Conservation (phyloP, 1,284 basidiomycete species). For the Phenoliferia sp. region DNA sequence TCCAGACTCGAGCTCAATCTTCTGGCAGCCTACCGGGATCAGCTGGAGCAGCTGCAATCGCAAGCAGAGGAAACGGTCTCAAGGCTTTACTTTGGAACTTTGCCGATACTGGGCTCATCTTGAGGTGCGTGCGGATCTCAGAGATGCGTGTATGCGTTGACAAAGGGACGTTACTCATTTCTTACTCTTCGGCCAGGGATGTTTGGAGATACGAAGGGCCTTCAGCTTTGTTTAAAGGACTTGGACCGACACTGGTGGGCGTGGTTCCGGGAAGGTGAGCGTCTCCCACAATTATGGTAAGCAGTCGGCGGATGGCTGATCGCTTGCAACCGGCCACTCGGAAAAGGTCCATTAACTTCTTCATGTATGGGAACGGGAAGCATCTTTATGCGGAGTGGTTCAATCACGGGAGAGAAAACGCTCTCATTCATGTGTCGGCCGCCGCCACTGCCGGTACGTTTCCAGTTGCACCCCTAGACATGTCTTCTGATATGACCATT, state of each 20-base stretch:
- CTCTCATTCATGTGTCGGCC: constrained; percentile 76
- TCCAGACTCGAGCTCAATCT: constrained; percentile 45
- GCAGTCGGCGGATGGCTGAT: no score
- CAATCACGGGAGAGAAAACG: constrained; percentile 74
- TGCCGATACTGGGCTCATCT: constrained; percentile 86
- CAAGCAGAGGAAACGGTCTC: background rate
- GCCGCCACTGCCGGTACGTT: constrained; percentile 66
- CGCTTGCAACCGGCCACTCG: no score
- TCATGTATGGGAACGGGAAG: constrained; percentile 96
- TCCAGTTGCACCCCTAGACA: background rate
- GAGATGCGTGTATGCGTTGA: background rate
- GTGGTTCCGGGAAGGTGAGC: constrained; percentile 80
- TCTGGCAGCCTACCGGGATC: constrained; percentile 45
- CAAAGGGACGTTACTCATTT: background rate
- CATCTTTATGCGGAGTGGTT: constrained; percentile 77
- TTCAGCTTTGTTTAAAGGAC: constrained; percentile 85
- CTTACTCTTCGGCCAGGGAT: constrained; percentile 52
- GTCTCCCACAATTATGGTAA: background rate
- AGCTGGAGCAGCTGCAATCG: constrained; percentile 11
- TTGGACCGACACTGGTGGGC: constrained; percentile 90
- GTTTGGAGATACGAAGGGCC: constrained; percentile 88
- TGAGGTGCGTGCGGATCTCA: constrained; percentile 56
- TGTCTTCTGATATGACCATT: constrained; percentile 1
- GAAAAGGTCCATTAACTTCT: constrained; percentile 92
- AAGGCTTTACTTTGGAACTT: constrained; percentile 78